Conservation (phyloP, 257 asterid species). For the Primulina huaijiensis region DNA sequence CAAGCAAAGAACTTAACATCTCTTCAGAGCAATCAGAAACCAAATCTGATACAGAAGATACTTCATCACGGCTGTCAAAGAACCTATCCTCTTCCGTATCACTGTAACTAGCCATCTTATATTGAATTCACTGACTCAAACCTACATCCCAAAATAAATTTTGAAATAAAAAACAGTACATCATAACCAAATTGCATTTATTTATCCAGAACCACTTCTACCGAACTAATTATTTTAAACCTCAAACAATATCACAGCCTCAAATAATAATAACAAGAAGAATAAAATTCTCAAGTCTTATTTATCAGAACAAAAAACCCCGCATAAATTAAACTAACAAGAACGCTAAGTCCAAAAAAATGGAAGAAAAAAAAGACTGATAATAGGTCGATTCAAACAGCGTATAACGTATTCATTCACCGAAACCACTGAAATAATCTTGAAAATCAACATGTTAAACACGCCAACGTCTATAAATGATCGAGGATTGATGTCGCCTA, state of each 20-base stretch:
- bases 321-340: background rate
- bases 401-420: background rate
- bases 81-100: constrained; percentile 51
- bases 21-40: constrained; percentile 50
- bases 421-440: background rate
- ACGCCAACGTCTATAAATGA: background rate
- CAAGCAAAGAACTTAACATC: constrained; percentile 36
- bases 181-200: constrained; percentile 1
- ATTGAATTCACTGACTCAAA: constrained; percentile 29
- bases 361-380: background rate
- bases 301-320: background rate
- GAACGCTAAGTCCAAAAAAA: background rate
- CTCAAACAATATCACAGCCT: background rate
- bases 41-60: constrained; percentile 42
- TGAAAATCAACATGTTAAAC: background rate
- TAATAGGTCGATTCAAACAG: constrained; percentile 15
- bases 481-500: background rate
- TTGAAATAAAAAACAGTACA: constrained; percentile 19
- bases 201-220: background rate
- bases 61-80: constrained; percentile 58
- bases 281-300: background rate
- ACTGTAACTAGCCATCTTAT: constrained; percentile 41
- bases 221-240: background rate
- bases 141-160: constrained; percentile 31
- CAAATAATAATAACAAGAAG: background rate